These are phyloP conservation scores for Fusarium sp. DNA, from an alignment of 2,329 filamentous ascomycete species.

Conservation along the genomic window DNA sequence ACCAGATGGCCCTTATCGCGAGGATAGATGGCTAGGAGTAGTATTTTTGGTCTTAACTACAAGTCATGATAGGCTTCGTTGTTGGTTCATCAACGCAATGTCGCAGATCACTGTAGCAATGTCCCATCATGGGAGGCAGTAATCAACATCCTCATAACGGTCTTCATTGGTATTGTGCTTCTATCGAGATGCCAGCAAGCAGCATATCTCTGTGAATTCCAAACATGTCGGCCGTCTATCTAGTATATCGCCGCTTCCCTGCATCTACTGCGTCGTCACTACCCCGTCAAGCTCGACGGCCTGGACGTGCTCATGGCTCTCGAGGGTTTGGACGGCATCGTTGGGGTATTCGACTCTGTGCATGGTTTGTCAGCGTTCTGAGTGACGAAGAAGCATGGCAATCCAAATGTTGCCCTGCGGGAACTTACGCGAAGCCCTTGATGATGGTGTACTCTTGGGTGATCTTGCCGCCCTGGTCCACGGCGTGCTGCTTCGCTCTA, in stretches of 20 bases:
- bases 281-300: slow-evolving; percentile 78
- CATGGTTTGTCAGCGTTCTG: neutral
- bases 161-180: slow-evolving; percentile 5
- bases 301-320: slow-evolving; percentile 77
- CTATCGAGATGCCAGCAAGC: slow-evolving; percentile 11
- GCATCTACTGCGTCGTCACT: slow-evolving; percentile 75
- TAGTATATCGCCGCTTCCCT: neutral
- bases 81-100: neutral
- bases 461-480: slow-evolving; percentile 84
- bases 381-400: too few species aligned
- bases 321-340: slow-evolving; percentile 73
- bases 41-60: too few species aligned
- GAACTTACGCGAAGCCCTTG: slow-evolving; percentile 89
- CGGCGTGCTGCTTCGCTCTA: slow-evolving; percentile 81
- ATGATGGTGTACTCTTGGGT: slow-evolving; percentile 85
- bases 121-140: neutral
- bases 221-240: slow-evolving; percentile 9
- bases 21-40: neutral
- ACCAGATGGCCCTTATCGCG: neutral
- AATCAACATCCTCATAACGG: neutral
- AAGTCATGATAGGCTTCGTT: neutral
- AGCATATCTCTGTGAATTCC: slow-evolving; percentile 26
- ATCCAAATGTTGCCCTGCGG: too few species aligned
- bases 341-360: slow-evolving; percentile 77
- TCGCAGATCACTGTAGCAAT: neutral